Conservation (phyloP, 2,329 filamentous ascomycete genomes). For the Alternaria postmessia region DNA sequence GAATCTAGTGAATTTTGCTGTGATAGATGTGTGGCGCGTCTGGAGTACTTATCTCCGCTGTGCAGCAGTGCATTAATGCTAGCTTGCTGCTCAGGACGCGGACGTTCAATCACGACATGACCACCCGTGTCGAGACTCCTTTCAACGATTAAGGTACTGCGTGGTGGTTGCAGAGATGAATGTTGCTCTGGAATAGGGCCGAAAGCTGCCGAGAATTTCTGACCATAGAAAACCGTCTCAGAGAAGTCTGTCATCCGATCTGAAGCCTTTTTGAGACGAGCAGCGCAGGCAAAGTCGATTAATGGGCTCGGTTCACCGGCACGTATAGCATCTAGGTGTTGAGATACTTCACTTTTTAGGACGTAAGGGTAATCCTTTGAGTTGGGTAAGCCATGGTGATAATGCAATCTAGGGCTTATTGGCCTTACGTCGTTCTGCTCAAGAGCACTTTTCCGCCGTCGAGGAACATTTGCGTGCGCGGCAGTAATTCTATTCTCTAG, state of each 20-base stretch:
- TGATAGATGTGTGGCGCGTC: not conserved
- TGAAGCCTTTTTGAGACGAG: not conserved
- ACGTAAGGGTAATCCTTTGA: conserved; percentile 34
- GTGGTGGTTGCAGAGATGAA: not conserved
- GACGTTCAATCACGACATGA: not conserved
- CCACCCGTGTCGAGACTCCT: not conserved
- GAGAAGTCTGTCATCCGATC: conserved; percentile 17
- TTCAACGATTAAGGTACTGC: not conserved
- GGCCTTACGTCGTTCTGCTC: conserved; percentile 4
- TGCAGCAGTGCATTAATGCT: not conserved
- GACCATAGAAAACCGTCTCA: conserved; percentile 18
- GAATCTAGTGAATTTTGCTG: not conserved
- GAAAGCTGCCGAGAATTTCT: not conserved
- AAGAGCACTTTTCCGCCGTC: not conserved
- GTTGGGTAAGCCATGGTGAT: conserved; percentile 25
- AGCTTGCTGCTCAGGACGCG: not conserved
- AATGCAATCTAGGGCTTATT: conserved; percentile 32
- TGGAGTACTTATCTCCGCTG: not conserved
- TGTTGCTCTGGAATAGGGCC: not conserved
- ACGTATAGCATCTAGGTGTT: conserved; percentile 26
- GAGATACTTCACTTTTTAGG: conserved; percentile 26
- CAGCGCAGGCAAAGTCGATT: not conserved
- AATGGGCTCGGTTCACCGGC: conserved; percentile 25
- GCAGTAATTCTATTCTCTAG: not conserved
- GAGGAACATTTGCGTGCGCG: not conserved